Base-by-base conservation (phyloP, 129 eudicot genomes). In the Saposhnikovia divaricata region DNA sequence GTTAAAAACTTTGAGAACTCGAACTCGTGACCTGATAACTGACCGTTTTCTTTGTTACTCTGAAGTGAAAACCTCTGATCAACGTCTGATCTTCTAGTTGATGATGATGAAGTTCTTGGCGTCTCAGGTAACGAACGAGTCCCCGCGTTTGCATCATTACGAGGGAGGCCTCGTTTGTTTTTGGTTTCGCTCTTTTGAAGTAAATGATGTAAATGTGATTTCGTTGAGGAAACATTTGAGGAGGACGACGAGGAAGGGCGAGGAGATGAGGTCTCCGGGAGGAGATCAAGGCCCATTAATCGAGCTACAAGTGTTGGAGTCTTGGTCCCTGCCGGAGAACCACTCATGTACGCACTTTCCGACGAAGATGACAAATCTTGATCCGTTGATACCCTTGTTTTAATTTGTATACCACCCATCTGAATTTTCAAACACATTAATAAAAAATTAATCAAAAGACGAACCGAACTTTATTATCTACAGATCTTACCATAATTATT, bases 241-340 rank as follows among this genome's bases (percentile, higher is more conserved):
- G 83, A 87, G 40, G 85, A 79, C 3, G 84, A 76, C 31, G 78
- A 81, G 8, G 87, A 82, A 9, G 85, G 55, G 47, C 93, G 78
- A 16, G 91, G 91, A 48, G 96, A 88, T 44, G 85, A 83, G 59
- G 39, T 79, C 37, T 95, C 96, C 1, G 98, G 98, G n/a, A 91
- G 90, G 48, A 89, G 81, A 85, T 95, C 98, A 46, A 95, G 96
- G 18, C 98, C 98, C 98, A 95, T 95, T 39, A 95, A 82, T 75
- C 98, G 87, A 12, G 98, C 98, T n/a, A 95, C 97, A 10, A 95
- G 85, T 42, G 75, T 89, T 4, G 98, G 98, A 5, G 98, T 95
- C 84, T 89, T 91, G n/a, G 91, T 79, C 43, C 87, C 86, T 16
- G 96, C 86, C 5, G 96, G 91, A 44, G 93, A 86, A 57, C 88